Evolutionary conservation across 2,329 filamentous ascomycete genomes (phyloP), one percentile per base, ranked within the genome.

Genomic region (Ophiostoma sp.): DNA sequence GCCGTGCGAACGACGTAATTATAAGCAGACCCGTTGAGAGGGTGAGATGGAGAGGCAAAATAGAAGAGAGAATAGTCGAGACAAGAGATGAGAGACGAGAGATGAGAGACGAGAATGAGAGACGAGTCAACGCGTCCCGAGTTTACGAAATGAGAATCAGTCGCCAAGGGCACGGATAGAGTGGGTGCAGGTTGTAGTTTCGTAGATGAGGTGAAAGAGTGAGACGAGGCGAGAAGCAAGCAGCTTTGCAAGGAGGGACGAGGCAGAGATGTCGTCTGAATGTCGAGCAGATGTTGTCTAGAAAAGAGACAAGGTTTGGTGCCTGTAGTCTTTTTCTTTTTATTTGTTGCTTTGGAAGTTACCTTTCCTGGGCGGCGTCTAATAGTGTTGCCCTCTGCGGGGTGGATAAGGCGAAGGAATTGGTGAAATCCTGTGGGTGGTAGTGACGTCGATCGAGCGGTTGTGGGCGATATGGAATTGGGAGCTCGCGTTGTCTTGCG

Each of bases 1-100:
- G 63, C 63, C 63, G 63, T 48, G 39, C 63, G 45, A 28, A 31
- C 63, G 59, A 63, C 59, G 59, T 39, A 42, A 42, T 63, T 63
- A 42, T 42, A 33, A 22, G n/a, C 33, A 64, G 59, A 42, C 59
- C 59, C 19, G 33, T 31, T 31, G 39, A 48, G 15, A 28, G 63
- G 15, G 64, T 48, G 45, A 33, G 64, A 50, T 48, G 22, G 63
- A 11, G 19, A 50, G 25, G 36, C 36, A 68, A 33, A 68, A 31
- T 25, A 64, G 61, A 66, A 5, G 36, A 31, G 31, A n/a, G 17
- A 63, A 25, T 11, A 8, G n/a, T n/a, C n/a, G n/a, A n/a, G n/a
- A n/a, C n/a, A n/a, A n/a, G n/a, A n/a, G 42, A 15, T 17, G 42
- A 17, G 42, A 11, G 42, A 45, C 12, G 42, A 15, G n/a, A 45